Evolutionary conservation across 2,329 filamentous ascomycete species (phyloP), one percentile per base, ranked within the genome.

Genomic region (Monilinia fructicola): DNA sequence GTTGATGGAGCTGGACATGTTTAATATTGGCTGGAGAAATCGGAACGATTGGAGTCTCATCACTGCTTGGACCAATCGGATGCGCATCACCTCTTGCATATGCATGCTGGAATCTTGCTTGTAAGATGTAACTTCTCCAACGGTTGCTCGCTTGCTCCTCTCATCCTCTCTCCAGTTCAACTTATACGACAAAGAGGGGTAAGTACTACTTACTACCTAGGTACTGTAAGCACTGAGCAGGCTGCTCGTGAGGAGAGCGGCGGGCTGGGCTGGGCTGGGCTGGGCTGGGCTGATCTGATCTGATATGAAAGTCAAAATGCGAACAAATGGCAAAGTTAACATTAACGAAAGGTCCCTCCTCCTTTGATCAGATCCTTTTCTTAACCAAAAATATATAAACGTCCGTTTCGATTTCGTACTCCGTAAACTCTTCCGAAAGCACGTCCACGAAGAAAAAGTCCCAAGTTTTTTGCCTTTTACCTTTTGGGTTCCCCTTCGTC

Each of bases 111-210:
- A 46, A 46, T 21, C 23, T 31, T 46, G 40, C 7, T 31, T 59
- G 31, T 31, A n/a, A n/a, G n/a, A n/a, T n/a, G n/a, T n/a, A 28
- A 26, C 40, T 31, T 46, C 23, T 46, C 35, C 21, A 35, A 35
- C 31, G 31, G 31, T 35, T 35, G 31, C 31, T 35, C 9, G 31
- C 31, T 35, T 35, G 31, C 31, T 35, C 31, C 5, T 35, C 31
- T 35, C 31, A 35, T 7, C 31, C 31, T 35, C 31, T 35, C 31
- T 56, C n/a, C n/a, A n/a, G n/a, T n/a, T n/a, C 9, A n/a, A n/a
- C 38, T 58, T 23, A 21, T 58, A 44, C 38, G 6, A 58, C 10
- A 18, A 48, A 58, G 56, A 59, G 56, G 56, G 56, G 56, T 48
- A 48, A 14, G n/a, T n/a, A n/a, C n/a, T n/a, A n/a, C n/a, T n/a